Percentiles rank a stretch among this genome's conserved stretches.
Conservation (phyloP, 1,139 yeast species). For the Diutina siamensis region DNA sequence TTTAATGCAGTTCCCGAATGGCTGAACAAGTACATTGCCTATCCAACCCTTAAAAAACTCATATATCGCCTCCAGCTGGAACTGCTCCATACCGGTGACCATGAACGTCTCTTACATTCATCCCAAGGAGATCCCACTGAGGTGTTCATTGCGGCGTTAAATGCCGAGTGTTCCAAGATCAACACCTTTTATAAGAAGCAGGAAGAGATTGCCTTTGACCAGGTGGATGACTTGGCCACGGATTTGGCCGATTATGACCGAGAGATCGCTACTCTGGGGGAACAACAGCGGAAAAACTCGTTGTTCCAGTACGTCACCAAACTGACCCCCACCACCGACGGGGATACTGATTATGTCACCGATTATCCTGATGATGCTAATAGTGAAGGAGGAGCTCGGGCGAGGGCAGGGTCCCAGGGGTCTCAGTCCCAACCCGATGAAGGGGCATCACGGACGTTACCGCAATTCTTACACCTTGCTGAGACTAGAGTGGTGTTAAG, state of each 20-base stretch:
- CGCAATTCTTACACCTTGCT: conserved; percentile 28
- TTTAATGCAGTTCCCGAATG: conserved; percentile 72
- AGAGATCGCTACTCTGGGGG: neutral
- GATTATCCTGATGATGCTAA: conserved; percentile 20
- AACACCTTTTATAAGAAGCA: conserved; percentile 47
- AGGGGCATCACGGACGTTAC: conserved; percentile 17
- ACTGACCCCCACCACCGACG: conserved; percentile 16
- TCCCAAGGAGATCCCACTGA: conserved; percentile 12
- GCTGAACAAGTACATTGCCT: conserved; percentile 59
- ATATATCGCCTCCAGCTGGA: conserved; percentile 57
- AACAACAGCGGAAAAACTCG: neutral
- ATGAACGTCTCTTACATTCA: neutral
- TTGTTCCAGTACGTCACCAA: neutral
- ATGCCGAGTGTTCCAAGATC: conserved; percentile 45
- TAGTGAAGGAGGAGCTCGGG: conserved; percentile 6
- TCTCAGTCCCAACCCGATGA: neutral
- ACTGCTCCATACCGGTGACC: conserved; percentile 21
- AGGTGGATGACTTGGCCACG: conserved; percentile 37
- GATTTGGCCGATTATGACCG: conserved; percentile 31
- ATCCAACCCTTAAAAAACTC: conserved; percentile 50
- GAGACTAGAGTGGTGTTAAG: conserved; percentile 41
- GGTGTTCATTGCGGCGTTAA: conserved; percentile 42
- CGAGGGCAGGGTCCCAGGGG: conserved; percentile 7
- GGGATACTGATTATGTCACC: conserved; percentile 23
- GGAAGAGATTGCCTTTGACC: conserved; percentile 36